Base-by-base conservation (phyloP, 2,329 filamentous ascomycete species). In the Aureobasidium pullulans region DNA sequence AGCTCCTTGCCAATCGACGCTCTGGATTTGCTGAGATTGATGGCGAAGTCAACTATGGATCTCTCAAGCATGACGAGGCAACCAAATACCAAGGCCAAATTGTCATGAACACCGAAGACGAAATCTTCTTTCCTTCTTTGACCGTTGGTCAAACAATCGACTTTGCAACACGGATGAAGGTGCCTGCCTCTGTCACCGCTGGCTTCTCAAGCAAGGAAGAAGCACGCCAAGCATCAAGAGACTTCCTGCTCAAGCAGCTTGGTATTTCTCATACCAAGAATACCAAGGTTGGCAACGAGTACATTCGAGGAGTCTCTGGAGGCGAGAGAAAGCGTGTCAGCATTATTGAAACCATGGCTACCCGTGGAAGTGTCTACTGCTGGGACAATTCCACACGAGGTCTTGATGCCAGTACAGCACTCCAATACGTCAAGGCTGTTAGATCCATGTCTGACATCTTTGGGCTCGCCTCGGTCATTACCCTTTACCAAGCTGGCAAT, bases 181-280 rank as follows among this genome's bases (percentile, higher is more conserved):
- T 89, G 15, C 90, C 92, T 6, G 85, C 87, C 13, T 91, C 92
- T 72, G 80, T 90, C 48, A 89, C 89, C 0, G 82, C 80, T 4
- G 89, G 89, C 28, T 37, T 1, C 13, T 8, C 32, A 3, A 2
- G 9, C 9, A 19, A 39, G 10, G 84, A 88, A 15, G 93, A 93
- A 77, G 92, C 92, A 76, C 80, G 88, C 50, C 84, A 85, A 66
- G 84, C 37, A 5, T n/a, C 95, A 60, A 77, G 92, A 61, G 80
- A 84, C n/a, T 83, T 87, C 67, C 78, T 96, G 61, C 78, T 96
- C 56, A 90, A 89, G 69, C 94, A 95, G 88, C 95, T 96, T 79
- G 94, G 93, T 69, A 96, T 96, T 57, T 88, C 91, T 71, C 90
- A 96, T 72, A 95, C 90, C 0, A 82, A 84, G 57, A 83, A 92